Conservation (phyloP, 139 green algal genomes). For the Tetradesmus obliquus region DNA sequence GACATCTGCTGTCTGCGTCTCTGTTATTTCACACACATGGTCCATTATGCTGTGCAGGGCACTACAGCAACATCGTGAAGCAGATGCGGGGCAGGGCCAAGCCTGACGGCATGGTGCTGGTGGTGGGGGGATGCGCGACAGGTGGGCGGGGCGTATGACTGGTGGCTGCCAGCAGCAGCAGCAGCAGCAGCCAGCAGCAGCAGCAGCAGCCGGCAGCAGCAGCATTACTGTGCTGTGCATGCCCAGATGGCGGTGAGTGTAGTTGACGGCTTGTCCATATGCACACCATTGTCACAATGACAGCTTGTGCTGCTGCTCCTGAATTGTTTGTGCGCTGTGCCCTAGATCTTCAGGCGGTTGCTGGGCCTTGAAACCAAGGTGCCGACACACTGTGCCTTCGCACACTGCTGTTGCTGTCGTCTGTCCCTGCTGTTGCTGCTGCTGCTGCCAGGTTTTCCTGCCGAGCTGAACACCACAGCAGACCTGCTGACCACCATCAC, state of each 20-base stretch:
- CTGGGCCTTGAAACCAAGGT: no score
- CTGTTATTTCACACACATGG: no score
- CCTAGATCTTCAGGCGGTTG: no score
- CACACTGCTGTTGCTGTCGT: no score
- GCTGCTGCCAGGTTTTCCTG: constrained; percentile 47
- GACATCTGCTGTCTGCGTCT: not conserved
- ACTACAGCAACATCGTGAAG: constrained; percentile 85
- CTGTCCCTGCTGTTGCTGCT: not conserved
- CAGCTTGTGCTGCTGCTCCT: not conserved
- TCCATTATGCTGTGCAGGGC: no score
- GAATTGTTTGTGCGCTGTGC: not conserved
- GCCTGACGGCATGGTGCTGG: constrained; percentile 89
- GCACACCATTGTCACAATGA: not conserved
- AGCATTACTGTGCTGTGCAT: not conserved
- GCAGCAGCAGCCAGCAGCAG: not conserved
- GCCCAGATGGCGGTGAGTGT: not conserved
- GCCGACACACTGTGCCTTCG: no score
- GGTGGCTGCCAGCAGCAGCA: not conserved
- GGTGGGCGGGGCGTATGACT: constrained; percentile 47
- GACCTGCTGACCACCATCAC: constrained; percentile 74
- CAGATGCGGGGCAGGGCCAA: constrained; percentile 77
- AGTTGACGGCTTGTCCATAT: not conserved
- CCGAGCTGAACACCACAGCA: constrained; percentile 64
- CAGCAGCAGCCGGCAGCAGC: not conserved
- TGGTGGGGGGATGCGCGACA: constrained; percentile 85